phyloP scores from a whole-genome alignment of 225 moss, liverwort and hornwort species.

The Marchantia paleacea region DNA sequence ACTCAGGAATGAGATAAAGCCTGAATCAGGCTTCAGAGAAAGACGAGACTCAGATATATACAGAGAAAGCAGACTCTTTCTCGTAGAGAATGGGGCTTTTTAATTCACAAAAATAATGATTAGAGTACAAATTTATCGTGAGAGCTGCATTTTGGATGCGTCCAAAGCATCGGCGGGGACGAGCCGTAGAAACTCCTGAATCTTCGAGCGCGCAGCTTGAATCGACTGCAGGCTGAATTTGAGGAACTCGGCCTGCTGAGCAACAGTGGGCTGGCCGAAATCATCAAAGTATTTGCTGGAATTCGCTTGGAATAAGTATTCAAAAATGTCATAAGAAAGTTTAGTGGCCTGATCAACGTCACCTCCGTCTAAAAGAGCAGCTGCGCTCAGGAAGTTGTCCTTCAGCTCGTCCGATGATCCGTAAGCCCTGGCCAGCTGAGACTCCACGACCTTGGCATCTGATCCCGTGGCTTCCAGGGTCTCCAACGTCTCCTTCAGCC shows the following conservation, averaged over 20 bases:
- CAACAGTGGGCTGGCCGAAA: constrained; percentile 59
- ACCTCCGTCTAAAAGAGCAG: constrained; percentile 74
- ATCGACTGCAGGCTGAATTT: constrained; percentile 83
- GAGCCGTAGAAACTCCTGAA: constrained; percentile 57
- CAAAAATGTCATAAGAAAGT: constrained; percentile 71
- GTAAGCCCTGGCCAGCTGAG: constrained; percentile 46
- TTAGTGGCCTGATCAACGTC: constrained; percentile 60
- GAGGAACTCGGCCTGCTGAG: constrained; percentile 82
- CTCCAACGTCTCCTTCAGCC: constrained; percentile 56
- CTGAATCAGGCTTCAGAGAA: too few relatives aligned
- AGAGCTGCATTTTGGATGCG: constrained; percentile 58
- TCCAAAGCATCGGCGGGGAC: constrained; percentile 63
- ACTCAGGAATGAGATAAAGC: too few relatives aligned
- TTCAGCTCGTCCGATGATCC: constrained; percentile 63
- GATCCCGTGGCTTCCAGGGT: constrained; percentile 58
- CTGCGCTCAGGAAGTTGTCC: constrained; percentile 68
- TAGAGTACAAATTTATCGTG: constrained; percentile 28
- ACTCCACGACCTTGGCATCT: constrained; percentile 53
- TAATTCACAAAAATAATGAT: background rate
- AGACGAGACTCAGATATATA: too few relatives aligned
- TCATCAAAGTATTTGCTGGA: constrained; percentile 88
- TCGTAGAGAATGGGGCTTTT: too few relatives aligned
- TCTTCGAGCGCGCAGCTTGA: constrained; percentile 51
- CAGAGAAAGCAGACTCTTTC: too few relatives aligned
- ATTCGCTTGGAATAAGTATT: constrained; percentile 78